These are phyloP conservation scores for Globisporangium sylvaticum DNA, from an alignment of 352 stramenopile genomes.

Conservation along the genomic window DNA sequence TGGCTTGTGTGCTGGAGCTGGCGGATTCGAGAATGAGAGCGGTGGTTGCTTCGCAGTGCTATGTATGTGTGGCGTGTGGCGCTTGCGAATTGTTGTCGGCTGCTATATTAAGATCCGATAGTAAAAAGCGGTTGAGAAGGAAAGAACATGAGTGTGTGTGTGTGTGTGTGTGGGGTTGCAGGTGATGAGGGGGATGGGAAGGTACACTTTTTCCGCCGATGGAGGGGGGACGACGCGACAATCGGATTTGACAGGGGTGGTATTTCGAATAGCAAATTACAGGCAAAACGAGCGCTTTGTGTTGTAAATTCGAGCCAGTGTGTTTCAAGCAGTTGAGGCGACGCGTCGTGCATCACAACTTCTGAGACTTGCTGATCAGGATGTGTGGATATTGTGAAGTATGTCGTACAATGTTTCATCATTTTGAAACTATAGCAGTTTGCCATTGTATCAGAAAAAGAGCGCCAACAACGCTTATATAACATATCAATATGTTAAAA, in stretches of 20 bases:
- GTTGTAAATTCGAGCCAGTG: not conserved
- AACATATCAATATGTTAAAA: no score
- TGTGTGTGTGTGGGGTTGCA: not conserved
- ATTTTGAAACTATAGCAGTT: no score
- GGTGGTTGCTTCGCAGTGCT: no score
- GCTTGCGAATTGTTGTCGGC: not conserved
- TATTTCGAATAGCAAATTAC: not conserved
- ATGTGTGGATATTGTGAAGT: not conserved
- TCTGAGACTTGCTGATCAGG: not conserved
- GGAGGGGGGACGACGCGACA: conserved; percentile 13
- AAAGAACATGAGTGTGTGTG: conserved; percentile 9
- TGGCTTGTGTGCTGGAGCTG: conserved; percentile 3
- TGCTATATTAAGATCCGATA: conserved; percentile 8
- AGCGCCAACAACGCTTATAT: no score
- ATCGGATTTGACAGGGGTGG: not conserved
- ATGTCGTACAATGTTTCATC: no score
- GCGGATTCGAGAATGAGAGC: conserved; percentile 11
- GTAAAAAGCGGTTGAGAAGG: not conserved
- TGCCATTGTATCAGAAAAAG: no score
- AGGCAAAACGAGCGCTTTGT: not conserved
- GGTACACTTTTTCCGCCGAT: conserved; percentile 32
- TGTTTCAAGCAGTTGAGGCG: not conserved
- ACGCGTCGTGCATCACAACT: not conserved
- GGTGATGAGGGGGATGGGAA: not conserved
- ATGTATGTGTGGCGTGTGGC: not conserved